Conservation (phyloP, 208 protist genomes). For the Trypanosoma boissoni region DNA sequence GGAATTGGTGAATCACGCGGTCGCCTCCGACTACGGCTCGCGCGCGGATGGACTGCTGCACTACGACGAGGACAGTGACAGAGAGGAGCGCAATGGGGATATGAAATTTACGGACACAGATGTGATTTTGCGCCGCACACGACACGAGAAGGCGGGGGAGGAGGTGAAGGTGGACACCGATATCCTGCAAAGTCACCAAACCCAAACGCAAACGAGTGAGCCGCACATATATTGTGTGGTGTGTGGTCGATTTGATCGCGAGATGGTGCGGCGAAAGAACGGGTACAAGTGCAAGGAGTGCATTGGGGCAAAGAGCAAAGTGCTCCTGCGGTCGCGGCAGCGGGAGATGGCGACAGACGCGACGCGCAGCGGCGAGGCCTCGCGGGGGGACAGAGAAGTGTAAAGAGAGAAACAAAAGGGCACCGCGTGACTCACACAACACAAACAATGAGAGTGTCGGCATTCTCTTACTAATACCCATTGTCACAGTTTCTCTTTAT, state of each 20-base stretch:
- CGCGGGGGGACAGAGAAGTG: neutral
- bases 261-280: conserved; percentile 71
- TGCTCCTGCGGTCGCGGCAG: conserved; percentile 55
- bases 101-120: conserved; percentile 74
- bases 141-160: conserved; percentile 29
- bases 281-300: conserved; percentile 83
- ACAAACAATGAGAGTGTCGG: too few relatives aligned
- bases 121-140: conserved; percentile 61
- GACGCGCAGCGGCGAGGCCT: neutral
- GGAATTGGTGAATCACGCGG: conserved; percentile 69
- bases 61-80: conserved; percentile 74
- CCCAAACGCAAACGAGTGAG: conserved; percentile 22
- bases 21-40: conserved; percentile 62
- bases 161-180: conserved; percentile 66
- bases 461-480: too few relatives aligned
- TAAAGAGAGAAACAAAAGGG: neutral
- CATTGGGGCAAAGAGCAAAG: conserved; percentile 70
- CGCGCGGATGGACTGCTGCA: conserved; percentile 66
- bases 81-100: conserved; percentile 64
- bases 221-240: conserved; percentile 80
- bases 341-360: conserved; percentile 24
- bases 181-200: conserved; percentile 57
- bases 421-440: too few relatives aligned
- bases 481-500: neutral
- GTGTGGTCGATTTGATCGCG: conserved; percentile 73